Evolutionary conservation across 495 filamentous ascomycete genomes (phyloP), one percentile per base, ranked within the genome.

Genomic region (Aspergillus egyptiacus): DNA sequence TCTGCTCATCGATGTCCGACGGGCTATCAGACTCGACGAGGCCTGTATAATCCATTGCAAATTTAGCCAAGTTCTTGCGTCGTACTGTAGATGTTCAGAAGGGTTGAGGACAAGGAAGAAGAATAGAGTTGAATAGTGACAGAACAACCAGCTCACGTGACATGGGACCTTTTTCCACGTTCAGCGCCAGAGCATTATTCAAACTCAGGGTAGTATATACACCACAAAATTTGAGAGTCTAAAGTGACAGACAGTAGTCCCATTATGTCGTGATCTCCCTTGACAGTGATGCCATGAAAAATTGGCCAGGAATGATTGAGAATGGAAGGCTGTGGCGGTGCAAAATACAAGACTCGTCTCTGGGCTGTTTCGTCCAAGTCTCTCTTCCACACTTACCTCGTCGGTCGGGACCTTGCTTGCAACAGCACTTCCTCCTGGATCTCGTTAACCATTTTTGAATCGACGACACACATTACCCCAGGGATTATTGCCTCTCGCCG

Each of bases 1-100:
- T 60, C 56, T 66, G 65, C 36, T 70, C 67, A 50, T 72, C 69
- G 27, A 64, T 56, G 10, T 72, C 67, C 15, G 66, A 70, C 17
- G 54, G 52, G 50, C 54, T 67, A 51, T 64, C 70, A 17, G 68
- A 67, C 47, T 73, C 70, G 36, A 52, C 59, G 62, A 62, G 35
- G 23, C 49, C 59, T 61, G 50, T 52, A 31, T 47, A 51, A 49
- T 71, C 67, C 70, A 73, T 73, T 35, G 54, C 49, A 46, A 28
- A 39, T 54, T 59, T 30, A 61, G 60, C 50, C 55, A 48, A 23
- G 40, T 52, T 47, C 33, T 55, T 46, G 2, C 35, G 31, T 41
- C 8, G 13, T 35, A 45, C 20, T 35, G 31, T 45, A 9, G n/a
- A 37, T 20, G 17, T 20, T 20, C 34, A 17, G 14, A 17, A 11